Base-by-base conservation (phyloP, 192 early-diverging fungal genomes). In the Gigaspora rosea region DNA sequence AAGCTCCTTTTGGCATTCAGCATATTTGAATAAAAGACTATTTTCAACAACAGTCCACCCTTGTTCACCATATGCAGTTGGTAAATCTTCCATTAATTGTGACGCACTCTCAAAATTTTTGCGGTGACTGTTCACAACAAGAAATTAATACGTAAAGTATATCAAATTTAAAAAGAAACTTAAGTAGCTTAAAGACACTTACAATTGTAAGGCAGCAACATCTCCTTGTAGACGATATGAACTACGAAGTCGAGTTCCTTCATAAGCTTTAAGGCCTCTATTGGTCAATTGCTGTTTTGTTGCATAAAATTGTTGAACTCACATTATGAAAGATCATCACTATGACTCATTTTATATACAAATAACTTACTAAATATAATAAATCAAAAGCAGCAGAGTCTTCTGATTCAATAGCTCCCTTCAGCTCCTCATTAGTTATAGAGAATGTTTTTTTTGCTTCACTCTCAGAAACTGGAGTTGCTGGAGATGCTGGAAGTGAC, bases 161-260 rank as follows among this genome's bases (percentile, higher is more conserved):
- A 15, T 5, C 27, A 27, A 54, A 32, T 54, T 3, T 12, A 27
- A 4, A 32, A 71, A 22, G 11, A 54, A 2, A 71, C n/a, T n/a
- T n/a, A n/a, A n/a, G n/a, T n/a, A 54, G 11, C 12, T 9, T 16
- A 59, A 41, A 13, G 11, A 16, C 35, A 50, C 90, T 81, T 89
- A 94, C 93, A 88, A 95, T 80, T 91, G 86, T 8, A 96, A 80
- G 7, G 87, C 80, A 3, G 94, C 94, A 56, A 95, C 88, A 78
- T 96, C 95, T 2, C 90, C 87, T 63, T 91, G 92, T 22, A 95
- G 65, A 36, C 90, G 83, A 33, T 88, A 71, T 2, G 88, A 85
- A 5, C 92, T 91, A 67, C 90, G 83, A 50, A 81, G 75, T 46
- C 94, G 85, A 13, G 78, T 78, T 12, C 70, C 79, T 79, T 95